Conservation (phyloP, 2,329 filamentous ascomycete genomes). For the Blastomyces parvus region DNA sequence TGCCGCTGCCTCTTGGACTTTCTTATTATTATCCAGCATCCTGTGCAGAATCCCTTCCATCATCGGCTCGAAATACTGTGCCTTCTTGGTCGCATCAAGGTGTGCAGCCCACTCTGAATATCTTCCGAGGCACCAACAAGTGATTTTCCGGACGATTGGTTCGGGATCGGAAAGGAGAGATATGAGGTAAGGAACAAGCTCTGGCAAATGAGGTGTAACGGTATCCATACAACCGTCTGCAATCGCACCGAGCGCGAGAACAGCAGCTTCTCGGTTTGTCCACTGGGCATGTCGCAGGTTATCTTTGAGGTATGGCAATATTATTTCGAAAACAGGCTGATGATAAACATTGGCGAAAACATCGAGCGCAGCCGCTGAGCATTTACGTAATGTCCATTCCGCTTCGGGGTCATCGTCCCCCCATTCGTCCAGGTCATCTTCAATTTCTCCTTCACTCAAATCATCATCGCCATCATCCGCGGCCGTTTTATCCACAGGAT, state of each 20-base stretch:
- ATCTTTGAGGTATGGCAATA: constrained; percentile 82
- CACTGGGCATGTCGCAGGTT: constrained; percentile 84
- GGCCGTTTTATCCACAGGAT: constrained; percentile 41
- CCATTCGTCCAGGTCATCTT: constrained; percentile 58
- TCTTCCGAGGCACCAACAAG: constrained; percentile 90
- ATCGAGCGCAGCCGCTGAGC: constrained; percentile 89
- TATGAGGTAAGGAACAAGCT: constrained; percentile 83
- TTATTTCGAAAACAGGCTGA: constrained; percentile 77
- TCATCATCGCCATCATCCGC: constrained; percentile 58
- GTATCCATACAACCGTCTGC: constrained; percentile 88
- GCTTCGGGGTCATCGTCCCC: constrained; percentile 69
- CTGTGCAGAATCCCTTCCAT: constrained; percentile 91
- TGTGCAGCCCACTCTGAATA: constrained; percentile 89
- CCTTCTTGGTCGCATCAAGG: constrained; percentile 58
- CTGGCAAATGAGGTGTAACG: constrained; percentile 80
- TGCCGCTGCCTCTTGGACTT: constrained; percentile 90
- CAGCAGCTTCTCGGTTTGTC: constrained; percentile 86
- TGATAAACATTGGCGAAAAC: constrained; percentile 89
- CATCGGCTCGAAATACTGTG: constrained; percentile 81
- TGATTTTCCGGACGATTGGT: constrained; percentile 90
- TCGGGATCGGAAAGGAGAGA: constrained; percentile 74
- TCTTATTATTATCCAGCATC: constrained; percentile 97
- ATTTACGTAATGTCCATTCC: constrained; percentile 91
- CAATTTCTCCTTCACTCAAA: constrained; percentile 77
- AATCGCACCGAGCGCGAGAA: constrained; percentile 86